Evolutionary conservation across 768 basidiomycete genomes (phyloP), one percentile per base, ranked within the genome.

Genomic region (Pleurotus pulmonarius): DNA sequence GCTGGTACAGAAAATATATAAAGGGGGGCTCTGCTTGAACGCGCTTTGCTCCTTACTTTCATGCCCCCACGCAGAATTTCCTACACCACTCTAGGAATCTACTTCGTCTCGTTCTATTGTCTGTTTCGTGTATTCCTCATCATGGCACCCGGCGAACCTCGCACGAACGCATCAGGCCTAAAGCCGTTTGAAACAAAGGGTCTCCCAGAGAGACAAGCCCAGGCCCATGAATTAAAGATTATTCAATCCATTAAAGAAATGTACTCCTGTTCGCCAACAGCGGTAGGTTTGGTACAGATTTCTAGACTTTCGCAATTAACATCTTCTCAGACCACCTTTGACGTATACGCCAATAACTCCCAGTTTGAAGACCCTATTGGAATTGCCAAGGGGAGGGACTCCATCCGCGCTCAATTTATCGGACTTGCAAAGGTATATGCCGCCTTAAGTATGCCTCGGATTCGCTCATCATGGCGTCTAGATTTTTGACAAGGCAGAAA

Each of bases 351-450:
- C 9, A 58, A 64, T 15, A 65, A 78, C 34, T 76, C 75, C 0
- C 63, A 74, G 52, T 80, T 81, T 59, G 74, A 76, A 55, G 77
- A 79, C 59, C 77, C 76, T 11, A 61, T 79, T 45, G 78, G 79
- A 38, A 75, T 78, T 44, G 73, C 77, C 8, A 63, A 71, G 24
- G 78, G 76, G 3, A 44, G 67, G 11, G 66, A 67, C 26, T 69
- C 77, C 8, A 74, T 79, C 40, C 70, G 70, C 16, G 67, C 73
- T 0, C 78, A 78, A 53, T 80, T 79, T 63, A 65, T 78, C 40
- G 79, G 66, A 8, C 65, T 80, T 5, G 69, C 70, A 20, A 78
- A 79, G 69, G 78, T 73, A 39, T 20, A 20, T 20, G 20, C 20
- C 20, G 20, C 20, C 20, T 20, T 20, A 20, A 20, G 1, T 20